A percentile compares a stretch with the other conserved stretches of the same genome.
Conservation (phyloP, 345 rosid species). For the Eucalyptus camaldulensis region DNA sequence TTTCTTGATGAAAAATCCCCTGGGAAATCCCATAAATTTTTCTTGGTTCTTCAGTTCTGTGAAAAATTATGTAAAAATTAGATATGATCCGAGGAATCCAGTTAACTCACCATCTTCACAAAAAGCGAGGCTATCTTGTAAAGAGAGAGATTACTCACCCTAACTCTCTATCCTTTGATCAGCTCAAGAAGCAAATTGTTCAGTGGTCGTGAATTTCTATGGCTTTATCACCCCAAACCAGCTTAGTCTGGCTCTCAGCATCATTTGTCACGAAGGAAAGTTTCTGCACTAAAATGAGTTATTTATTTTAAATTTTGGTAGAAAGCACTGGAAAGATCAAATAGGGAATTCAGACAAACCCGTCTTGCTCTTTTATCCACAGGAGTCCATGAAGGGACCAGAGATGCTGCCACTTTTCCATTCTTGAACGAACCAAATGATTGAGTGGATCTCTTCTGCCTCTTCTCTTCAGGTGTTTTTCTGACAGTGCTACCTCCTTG, state of each 20-base stretch:
- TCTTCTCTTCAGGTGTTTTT: slow-evolving; percentile 36
- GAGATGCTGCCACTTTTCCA: slow-evolving; percentile 19
- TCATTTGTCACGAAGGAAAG: slow-evolving; percentile 41
- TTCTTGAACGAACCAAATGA: slow-evolving; percentile 19
- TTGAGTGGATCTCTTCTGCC: slow-evolving; percentile 33
- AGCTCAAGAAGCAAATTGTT: neutral
- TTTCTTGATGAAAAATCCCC: neutral
- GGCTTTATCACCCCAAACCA: slow-evolving; percentile 57
- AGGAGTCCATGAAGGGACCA: slow-evolving; percentile 44
- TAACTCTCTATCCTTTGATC: neutral
- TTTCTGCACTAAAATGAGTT: slow-evolving; percentile 28
- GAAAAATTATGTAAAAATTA: neutral
- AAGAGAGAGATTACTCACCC: neutral
- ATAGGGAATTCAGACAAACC: slow-evolving; percentile 6
- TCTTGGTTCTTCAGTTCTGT: neutral
- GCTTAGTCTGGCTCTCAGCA: slow-evolving; percentile 59
- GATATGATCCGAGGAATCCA: neutral
- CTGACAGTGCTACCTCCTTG: slow-evolving; percentile 40
- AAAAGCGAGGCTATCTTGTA: neutral
- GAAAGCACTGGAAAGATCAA: neutral
- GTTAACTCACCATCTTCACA: neutral
- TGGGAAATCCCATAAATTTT: neutral
- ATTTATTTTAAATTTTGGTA: neutral
- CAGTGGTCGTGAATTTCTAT: neutral
- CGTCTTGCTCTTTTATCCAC: slow-evolving; percentile 67